These are phyloP conservation scores for Celoporthe dispersa DNA, from an alignment of 2,329 filamentous ascomycete species.

Conservation along the genomic window DNA sequence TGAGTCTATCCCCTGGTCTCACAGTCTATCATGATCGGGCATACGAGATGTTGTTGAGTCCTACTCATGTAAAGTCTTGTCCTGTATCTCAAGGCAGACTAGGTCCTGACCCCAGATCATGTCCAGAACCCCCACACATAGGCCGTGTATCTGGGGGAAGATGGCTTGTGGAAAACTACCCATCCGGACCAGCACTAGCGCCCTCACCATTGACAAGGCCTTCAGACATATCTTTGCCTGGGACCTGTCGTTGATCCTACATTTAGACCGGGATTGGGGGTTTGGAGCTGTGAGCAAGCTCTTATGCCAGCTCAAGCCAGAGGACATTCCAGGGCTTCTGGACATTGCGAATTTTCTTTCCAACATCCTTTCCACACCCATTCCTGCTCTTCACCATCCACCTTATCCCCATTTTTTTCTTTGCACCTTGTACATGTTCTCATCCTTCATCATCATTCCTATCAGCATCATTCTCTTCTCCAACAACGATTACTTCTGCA, in stretches of 20 bases:
- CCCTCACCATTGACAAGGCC: neutral
- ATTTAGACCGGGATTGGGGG: neutral
- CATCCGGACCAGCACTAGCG: neutral
- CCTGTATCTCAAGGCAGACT: neutral
- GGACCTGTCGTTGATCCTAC: neutral
- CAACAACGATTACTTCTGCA: neutral
- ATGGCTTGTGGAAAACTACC: neutral
- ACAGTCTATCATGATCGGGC: neutral
- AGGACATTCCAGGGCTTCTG: neutral
- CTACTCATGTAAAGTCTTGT: neutral
- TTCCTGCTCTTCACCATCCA: neutral
- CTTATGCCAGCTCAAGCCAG: neutral
- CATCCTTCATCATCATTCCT: neutral
- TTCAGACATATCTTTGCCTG: neutral
- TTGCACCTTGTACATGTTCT: neutral
- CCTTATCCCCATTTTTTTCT: neutral
- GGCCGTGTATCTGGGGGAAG: neutral
- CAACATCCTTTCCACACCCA: neutral
- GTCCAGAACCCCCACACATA: neutral
- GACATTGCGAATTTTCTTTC: neutral
- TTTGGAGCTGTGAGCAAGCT: neutral
- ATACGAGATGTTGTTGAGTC: neutral
- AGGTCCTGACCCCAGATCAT: neutral
- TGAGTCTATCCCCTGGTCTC: neutral
- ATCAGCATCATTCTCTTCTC: neutral